These are phyloP conservation scores for Colletotrichum euphorbiae DNA, from an alignment of 2,329 filamentous ascomycete species.

Conservation along the genomic window DNA sequence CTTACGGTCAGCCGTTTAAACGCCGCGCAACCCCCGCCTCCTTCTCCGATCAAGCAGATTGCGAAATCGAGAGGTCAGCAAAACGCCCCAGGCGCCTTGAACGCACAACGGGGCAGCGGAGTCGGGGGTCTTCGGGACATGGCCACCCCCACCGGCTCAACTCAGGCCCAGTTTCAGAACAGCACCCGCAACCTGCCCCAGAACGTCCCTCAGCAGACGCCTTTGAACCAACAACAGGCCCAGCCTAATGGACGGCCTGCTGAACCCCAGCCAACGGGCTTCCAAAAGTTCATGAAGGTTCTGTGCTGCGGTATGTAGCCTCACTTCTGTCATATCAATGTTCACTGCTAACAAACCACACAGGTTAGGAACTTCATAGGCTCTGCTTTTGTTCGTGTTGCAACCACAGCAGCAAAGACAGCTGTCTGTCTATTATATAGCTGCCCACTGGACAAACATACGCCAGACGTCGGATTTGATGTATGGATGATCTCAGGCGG, in stretches of 20 bases:
- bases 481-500: conserved; percentile 28
- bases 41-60: conserved; percentile 85
- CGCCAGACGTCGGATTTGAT: conserved; percentile 34
- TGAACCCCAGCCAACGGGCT: conserved; percentile 81
- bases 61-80: conserved; percentile 79
- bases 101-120: conserved; percentile 81
- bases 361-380: conserved; percentile 31
- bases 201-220: conserved; percentile 70
- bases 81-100: conserved; percentile 80
- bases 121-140: conserved; percentile 79
- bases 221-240: conserved; percentile 64
- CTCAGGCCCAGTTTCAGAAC: conserved; percentile 96
- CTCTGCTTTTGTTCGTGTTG: conserved; percentile 35
- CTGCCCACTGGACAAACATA: conserved; percentile 31
- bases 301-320: conserved; percentile 80
- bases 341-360: conserved; percentile 10
- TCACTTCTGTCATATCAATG: too few species aligned
- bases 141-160: conserved; percentile 88
- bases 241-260: conserved; percentile 66
- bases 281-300: conserved; percentile 93
- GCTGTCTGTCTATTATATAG: conserved; percentile 33
- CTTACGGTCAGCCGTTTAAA: conserved; percentile 91
- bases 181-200: conserved; percentile 88
- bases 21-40: conserved; percentile 90
- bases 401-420: conserved; percentile 24